phyloP scores from a whole-genome alignment of 2,329 filamentous ascomycete genomes.

The Nemania abortiva region DNA sequence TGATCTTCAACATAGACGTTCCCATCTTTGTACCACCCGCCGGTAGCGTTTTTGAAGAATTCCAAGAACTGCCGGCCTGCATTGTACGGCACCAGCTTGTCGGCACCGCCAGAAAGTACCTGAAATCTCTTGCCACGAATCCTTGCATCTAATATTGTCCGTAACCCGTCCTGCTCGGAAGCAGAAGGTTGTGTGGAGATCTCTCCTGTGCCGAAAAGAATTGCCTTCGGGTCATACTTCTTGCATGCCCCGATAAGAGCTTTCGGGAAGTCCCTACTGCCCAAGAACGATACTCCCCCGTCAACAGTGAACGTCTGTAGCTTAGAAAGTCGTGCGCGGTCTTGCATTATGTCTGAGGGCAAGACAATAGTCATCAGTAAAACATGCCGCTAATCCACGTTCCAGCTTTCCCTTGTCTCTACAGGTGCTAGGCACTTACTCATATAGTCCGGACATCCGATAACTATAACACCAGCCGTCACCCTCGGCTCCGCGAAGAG shows the following conservation, averaged over 20 bases:
- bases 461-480: conserved; percentile 80
- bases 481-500: conserved; percentile 83
- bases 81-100: conserved; percentile 79
- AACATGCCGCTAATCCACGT: background rate
- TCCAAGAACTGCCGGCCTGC: conserved; percentile 70
- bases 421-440: conserved; percentile 56
- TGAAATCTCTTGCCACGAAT: conserved; percentile 74
- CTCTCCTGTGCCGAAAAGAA: conserved; percentile 71
- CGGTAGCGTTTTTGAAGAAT: conserved; percentile 68
- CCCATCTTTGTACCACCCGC: conserved; percentile 66
- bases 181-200: conserved; percentile 52
- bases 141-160: conserved; percentile 59
- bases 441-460: conserved; percentile 91
- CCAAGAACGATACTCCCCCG: conserved; percentile 74
- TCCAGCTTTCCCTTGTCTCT: background rate
- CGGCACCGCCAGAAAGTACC: conserved; percentile 72
- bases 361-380: conserved; percentile 17
- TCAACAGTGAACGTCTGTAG: conserved; percentile 69
- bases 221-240: conserved; percentile 78
- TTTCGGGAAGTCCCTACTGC: conserved; percentile 80
- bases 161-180: conserved; percentile 59
- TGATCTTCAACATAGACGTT: conserved; percentile 71
- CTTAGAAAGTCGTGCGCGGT: conserved; percentile 80
- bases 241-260: conserved; percentile 73
- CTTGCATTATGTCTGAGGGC: conserved; percentile 72